phyloP scores from a whole-genome alignment of 805 yeast genomes.

The Kuraishia capsulata region DNA sequence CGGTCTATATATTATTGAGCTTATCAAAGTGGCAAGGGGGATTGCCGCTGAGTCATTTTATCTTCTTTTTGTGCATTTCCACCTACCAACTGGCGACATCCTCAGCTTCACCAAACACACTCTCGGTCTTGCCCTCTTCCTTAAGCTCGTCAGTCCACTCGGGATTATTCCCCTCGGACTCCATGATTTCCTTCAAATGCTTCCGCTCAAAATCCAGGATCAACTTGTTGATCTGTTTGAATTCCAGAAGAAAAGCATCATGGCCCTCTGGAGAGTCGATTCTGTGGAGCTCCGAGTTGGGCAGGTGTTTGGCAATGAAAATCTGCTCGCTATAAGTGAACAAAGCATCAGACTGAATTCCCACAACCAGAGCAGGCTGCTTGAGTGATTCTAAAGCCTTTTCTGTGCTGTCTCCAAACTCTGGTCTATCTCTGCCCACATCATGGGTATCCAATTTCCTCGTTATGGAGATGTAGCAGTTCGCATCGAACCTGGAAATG shows the following conservation, averaged over 20 bases:
- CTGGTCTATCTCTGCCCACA: slow-evolving; percentile 65
- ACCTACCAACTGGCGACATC: slow-evolving; percentile 87
- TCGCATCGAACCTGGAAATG: slow-evolving; percentile 86
- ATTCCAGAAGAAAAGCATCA: slow-evolving; percentile 91
- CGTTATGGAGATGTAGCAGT: slow-evolving; percentile 90
- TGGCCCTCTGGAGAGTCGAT: slow-evolving; percentile 94
- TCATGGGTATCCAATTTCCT: slow-evolving; percentile 95
- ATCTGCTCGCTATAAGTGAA: slow-evolving; percentile 92
- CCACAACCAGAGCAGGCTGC: slow-evolving; percentile 79
- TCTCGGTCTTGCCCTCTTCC: slow-evolving; percentile 36
- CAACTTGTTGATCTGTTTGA: slow-evolving; percentile 66
- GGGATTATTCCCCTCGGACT: slow-evolving; percentile 34
- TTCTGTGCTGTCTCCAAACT: slow-evolving; percentile 25
- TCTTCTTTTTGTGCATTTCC: no score
- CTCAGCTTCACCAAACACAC: slow-evolving; percentile 93
- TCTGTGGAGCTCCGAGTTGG: slow-evolving; percentile 56
- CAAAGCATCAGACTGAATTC: slow-evolving; percentile 85
- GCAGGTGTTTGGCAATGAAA: slow-evolving; percentile 65
- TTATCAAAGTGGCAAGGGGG: no score
- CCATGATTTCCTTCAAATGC: slow-evolving; percentile 52
- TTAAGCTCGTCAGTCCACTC: slow-evolving; percentile 35
- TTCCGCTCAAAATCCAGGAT: slow-evolving; percentile 57
- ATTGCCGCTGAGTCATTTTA: no score
- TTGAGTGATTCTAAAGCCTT: slow-evolving; percentile 49
- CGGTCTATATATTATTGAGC: no score